Conservation (phyloP, 768 basidiomycete genomes). For the Suillus discolor region DNA sequence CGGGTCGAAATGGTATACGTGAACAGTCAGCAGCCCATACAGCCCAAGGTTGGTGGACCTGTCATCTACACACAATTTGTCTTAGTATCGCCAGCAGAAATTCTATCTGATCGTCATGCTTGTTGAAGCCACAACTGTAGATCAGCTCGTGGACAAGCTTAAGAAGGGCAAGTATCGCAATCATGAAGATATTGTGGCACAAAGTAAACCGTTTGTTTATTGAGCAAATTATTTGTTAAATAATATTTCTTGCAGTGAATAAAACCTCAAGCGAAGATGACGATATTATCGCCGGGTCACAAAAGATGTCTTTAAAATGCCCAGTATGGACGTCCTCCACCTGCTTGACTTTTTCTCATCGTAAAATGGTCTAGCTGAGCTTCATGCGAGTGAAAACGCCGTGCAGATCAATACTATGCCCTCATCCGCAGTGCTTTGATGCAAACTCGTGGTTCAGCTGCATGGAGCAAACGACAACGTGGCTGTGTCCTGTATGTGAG, state of each 20-base stretch:
- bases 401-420: slow-evolving; percentile 83
- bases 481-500: slow-evolving; percentile 94
- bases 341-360: slow-evolving; percentile 6
- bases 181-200: slow-evolving; percentile 62
- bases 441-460: slow-evolving; percentile 91
- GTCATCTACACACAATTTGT: background rate
- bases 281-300: slow-evolving; percentile 88
- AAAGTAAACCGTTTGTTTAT: slow-evolving; percentile 52
- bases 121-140: slow-evolving; percentile 75
- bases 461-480: slow-evolving; percentile 96
- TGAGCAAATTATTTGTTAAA: background rate
- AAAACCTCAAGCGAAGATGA: slow-evolving; percentile 71
- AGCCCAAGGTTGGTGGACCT: slow-evolving; percentile 59
- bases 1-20: slow-evolving; percentile 88
- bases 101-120: slow-evolving; percentile 86
- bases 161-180: slow-evolving; percentile 67
- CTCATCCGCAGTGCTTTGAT: slow-evolving; percentile 95
- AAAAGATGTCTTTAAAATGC: slow-evolving; percentile 91
- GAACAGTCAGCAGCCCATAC: slow-evolving; percentile 79
- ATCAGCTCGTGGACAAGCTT: slow-evolving; percentile 68
- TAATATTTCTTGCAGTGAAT: slow-evolving; percentile 48
- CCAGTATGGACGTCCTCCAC: slow-evolving; percentile 59
- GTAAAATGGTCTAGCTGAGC: slow-evolving; percentile 58
- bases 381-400: slow-evolving; percentile 85
- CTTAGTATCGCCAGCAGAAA: slow-evolving; percentile 53